Percentiles rank a stretch among this genome's conserved stretches.
phyloP scores from a whole-genome alignment of 129 eudicot genomes.

The Heracleum sosnowskyi region DNA sequence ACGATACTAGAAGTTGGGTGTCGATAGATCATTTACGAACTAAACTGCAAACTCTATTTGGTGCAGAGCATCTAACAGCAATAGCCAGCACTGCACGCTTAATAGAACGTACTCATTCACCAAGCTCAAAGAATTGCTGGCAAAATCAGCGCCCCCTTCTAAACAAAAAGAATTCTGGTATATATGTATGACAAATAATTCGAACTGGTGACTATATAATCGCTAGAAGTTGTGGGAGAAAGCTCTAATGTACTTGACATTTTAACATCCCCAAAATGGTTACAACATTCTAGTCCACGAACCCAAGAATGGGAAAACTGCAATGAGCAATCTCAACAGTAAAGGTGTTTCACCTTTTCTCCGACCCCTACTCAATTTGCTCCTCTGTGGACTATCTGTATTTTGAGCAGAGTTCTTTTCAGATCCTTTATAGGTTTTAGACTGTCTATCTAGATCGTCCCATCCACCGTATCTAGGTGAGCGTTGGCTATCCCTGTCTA shows the following conservation, averaged over 20 bases:
- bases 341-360: conserved; percentile 45
- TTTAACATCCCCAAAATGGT: background rate
- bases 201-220: background rate
- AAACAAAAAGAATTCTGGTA: background rate
- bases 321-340: conserved; percentile 54
- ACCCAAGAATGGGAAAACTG: conserved; percentile 74
- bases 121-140: background rate
- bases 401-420: conserved; percentile 3
- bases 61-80: background rate
- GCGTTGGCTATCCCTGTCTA: conserved; percentile 14
- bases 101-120: background rate
- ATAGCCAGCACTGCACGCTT: background rate
- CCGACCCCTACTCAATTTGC: conserved; percentile 27
- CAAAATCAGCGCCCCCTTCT: background rate
- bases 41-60: background rate
- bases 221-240: background rate
- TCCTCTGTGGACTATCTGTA: conserved; percentile 18
- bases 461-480: conserved; percentile 69
- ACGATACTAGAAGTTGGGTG: background rate
- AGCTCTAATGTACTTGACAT: background rate
- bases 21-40: background rate
- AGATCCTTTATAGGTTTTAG: conserved; percentile 8
- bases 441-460: conserved; percentile 63
- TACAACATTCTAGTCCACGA: conserved; percentile 56
- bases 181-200: background rate